Percentiles rank a stretch among this genome's conserved stretches.
Conservation (phyloP, 2,329 filamentous ascomycete genomes). For the Fusarium napiforme region DNA sequence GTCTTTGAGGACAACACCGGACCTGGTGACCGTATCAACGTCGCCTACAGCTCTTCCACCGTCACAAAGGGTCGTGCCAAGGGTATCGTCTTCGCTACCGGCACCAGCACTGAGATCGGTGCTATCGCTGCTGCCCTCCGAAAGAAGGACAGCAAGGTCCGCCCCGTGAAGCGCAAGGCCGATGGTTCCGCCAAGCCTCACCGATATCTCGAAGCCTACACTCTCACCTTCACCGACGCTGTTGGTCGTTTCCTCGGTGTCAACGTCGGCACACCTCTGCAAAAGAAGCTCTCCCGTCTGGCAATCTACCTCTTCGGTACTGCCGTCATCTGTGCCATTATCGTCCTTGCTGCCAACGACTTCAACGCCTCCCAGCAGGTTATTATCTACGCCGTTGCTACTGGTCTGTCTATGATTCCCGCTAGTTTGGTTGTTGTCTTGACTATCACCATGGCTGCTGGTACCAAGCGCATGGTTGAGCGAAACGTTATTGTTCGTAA, state of each 20-base stretch:
- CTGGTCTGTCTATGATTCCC: conserved; percentile 62
- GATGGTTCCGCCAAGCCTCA: conserved; percentile 64
- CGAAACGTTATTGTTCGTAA: conserved; percentile 65
- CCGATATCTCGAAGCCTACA: conserved; percentile 60
- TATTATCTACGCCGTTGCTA: conserved; percentile 64
- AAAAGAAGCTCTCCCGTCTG: conserved; percentile 74
- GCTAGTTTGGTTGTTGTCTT: conserved; percentile 63
- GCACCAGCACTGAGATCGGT: conserved; percentile 71
- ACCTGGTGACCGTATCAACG: conserved; percentile 68
- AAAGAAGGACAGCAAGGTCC: conserved; percentile 60
- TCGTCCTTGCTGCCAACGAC: conserved; percentile 73
- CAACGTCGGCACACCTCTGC: conserved; percentile 75
- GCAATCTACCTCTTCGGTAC: conserved; percentile 74
- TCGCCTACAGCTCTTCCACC: conserved; percentile 71
- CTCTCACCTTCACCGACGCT: conserved; percentile 65
- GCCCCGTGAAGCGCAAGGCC: conserved; percentile 62
- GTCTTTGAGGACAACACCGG: conserved; percentile 55
- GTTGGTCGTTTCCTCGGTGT: conserved; percentile 73
- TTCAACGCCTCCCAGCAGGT: conserved; percentile 67
- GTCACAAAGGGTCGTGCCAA: conserved; percentile 70
- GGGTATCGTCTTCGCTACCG: conserved; percentile 71
- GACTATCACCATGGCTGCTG: conserved; percentile 69
- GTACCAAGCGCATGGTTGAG: conserved; percentile 64
- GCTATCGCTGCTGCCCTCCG: conserved; percentile 65
- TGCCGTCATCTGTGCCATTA: conserved; percentile 74